A percentile compares a stretch with the other conserved stretches of the same genome.
phyloP scores from a whole-genome alignment of 306 rosid genomes.

The Glycine latifolia region DNA sequence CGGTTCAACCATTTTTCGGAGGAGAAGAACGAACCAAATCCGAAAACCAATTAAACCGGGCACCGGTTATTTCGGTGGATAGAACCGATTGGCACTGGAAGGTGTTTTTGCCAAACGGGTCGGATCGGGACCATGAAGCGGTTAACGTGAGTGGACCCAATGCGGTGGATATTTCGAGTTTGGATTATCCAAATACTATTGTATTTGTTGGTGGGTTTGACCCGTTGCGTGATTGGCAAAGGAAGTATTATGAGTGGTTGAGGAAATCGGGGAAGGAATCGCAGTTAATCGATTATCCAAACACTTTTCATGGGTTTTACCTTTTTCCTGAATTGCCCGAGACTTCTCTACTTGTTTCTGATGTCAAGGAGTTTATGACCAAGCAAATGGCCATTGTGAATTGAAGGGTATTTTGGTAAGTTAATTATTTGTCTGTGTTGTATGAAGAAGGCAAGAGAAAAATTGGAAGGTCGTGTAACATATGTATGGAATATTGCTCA shows the following conservation, averaged over 20 bases:
- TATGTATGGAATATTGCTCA: too few species aligned
- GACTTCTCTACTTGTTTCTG: constrained; percentile 37
- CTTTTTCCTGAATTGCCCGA: constrained; percentile 56
- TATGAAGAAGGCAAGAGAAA: background rate
- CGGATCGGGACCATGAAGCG: constrained; percentile 54
- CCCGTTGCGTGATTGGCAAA: constrained; percentile 21
- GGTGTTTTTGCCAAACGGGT: constrained; percentile 53
- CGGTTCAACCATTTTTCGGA: constrained; percentile 77
- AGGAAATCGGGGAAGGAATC: background rate
- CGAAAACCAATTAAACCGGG: constrained; percentile 48
- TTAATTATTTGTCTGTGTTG: background rate
- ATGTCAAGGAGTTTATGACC: constrained; percentile 53
- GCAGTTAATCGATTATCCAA: constrained; percentile 43
- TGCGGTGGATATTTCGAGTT: constrained; percentile 40
- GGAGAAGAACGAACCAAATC: constrained; percentile 69
- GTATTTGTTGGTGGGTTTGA: constrained; percentile 57
- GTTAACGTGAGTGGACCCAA: constrained; percentile 42
- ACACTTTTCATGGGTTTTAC: constrained; percentile 62
- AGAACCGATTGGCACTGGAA: constrained; percentile 71
- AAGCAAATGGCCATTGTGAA: constrained; percentile 1
- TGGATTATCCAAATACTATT: constrained; percentile 62
- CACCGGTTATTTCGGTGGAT: constrained; percentile 48
- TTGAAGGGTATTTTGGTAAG: background rate
- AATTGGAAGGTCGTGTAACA: too few species aligned
- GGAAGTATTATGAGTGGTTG: background rate